Base-by-base conservation (phyloP, 1,139 yeast species). In the Candida sojae region DNA sequence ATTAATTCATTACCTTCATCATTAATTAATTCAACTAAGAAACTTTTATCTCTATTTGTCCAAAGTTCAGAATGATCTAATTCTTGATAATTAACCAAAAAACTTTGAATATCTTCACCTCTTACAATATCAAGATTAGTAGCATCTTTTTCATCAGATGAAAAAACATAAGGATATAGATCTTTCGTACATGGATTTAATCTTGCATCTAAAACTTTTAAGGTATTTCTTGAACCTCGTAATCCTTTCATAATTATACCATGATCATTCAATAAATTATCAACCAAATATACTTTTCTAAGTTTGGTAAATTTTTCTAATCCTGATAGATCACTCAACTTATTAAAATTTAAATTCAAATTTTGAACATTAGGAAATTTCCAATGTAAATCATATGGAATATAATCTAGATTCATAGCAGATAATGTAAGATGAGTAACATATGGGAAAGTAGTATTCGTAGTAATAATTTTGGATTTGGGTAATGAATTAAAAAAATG, bases 151-250 rank as follows among this genome's bases (percentile, higher is more conserved):
- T 78, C 82, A 13, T 73, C 68, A 2, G 79, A 77, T 51, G 73
- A 74, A 60, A 80, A 80, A 1, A 81, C 79, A 56, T 70, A 79
- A 0, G 85, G 83, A 57, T 82, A 81, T 41, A 79, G 67, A 11
- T 71, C 75, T 34, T 66, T 62, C 39, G 75, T 80, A 38, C 80
- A 56, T 8, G 82, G 77, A 54, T 82, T 82, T 48, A 80, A 73
- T 46, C 86, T 65, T 41, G 79, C 54, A 58, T 82, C 86, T 17
- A 82, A 57, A 9, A 70, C 63, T 48, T 61, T 67, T 48, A 82
- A 60, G 1, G 67, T 57, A 6, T 57, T 48, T 39, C 81, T 61
- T 1, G 69, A 59, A 0, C 64, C 66, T 8, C 63, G 56, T 34
- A 73, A 58, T 4, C 72, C 67, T 6, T 60, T 58, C n/a, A 79